Base-by-base conservation (phyloP, 2,329 filamentous ascomycete species). In the Leptographium wingfieldii region DNA sequence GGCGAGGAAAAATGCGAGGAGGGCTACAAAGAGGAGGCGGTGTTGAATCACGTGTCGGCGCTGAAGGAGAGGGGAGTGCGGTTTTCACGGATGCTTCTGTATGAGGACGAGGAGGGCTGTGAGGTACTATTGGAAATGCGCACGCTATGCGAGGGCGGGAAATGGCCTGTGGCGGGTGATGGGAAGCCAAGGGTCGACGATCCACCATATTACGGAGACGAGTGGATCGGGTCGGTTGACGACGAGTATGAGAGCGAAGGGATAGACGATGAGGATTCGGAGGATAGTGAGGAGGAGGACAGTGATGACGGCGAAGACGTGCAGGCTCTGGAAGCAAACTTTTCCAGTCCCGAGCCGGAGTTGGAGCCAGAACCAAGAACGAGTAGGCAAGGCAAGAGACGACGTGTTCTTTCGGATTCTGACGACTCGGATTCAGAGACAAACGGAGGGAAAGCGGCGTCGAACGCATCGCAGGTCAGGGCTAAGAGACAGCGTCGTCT, bases 221-320 rank as follows among this genome's bases (percentile, higher is more conserved):
- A 19, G 14, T 43, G 35, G 27, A 14, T 25, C 38, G 31, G n/a
- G 33, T 5, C 38, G 9, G 22, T 33, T 11, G 27, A 49, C 31
- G 52, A 57, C 31, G 52, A 57, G 35, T 59, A 61, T 19, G 58
- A 61, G 3, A 58, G 56, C 56, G 49, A 55, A 2, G 60, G 58
- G 9, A 62, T 55, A 6, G 55, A 59, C 12, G 61, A 61, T 29
- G 52, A 46, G 1, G 61, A 55, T 1, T 35, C 59, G 5, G 59
- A 72, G 67, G 54, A 54, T 10, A 38, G 48, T 29, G 57, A 53
- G 3, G 33, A 58, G 6, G 59, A 72, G 67, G 53, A 57, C 10
- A 51, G 10, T 29, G 58, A 60, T 43, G 25, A 16, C 33, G 56
- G 52, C 9, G 52, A 53, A 10, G 35, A 3, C 2, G 16, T 25